phyloP scores from a whole-genome alignment of 176 grass and related monocot species.

The Saccharum spontaneum region DNA sequence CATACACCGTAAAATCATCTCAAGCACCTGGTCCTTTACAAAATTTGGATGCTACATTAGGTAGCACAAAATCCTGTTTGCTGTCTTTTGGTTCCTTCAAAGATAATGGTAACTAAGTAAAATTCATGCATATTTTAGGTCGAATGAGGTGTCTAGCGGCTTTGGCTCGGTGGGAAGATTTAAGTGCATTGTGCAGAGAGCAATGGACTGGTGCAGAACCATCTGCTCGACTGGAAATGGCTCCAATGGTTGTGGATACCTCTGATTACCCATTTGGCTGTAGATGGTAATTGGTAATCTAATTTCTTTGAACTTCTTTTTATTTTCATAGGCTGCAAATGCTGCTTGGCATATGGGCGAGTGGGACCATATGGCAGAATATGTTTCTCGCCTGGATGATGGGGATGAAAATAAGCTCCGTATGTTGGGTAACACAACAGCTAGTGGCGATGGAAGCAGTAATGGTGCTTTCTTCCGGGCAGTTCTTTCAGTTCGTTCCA shows the following conservation, averaged over 20 bases:
- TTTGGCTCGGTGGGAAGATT: slow-evolving; percentile 93
- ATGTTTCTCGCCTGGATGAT: slow-evolving; percentile 90
- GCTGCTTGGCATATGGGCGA: slow-evolving; percentile 99
- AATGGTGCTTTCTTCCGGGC: slow-evolving; percentile 98
- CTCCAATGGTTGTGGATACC: slow-evolving; percentile 78
- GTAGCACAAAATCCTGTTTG: slow-evolving; percentile 5
- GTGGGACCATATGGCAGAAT: slow-evolving; percentile 97
- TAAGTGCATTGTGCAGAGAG: slow-evolving; percentile 86
- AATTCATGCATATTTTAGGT: slow-evolving; percentile 52
- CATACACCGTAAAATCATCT: slow-evolving; percentile 87
- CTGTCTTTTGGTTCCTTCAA: background rate
- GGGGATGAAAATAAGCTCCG: slow-evolving; percentile 89
- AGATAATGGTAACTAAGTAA: slow-evolving; percentile 18
- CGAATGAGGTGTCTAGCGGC: slow-evolving; percentile 95
- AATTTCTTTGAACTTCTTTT: slow-evolving; percentile 16
- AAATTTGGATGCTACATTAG: slow-evolving; percentile 90
- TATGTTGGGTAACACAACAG: slow-evolving; percentile 74
- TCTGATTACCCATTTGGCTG: slow-evolving; percentile 15
- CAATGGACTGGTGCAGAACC: slow-evolving; percentile 97
- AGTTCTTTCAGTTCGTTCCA: slow-evolving; percentile 88
- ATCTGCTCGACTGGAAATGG: slow-evolving; percentile 94
- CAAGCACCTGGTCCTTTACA: slow-evolving; percentile 73
- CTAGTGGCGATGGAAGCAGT: slow-evolving; percentile 96
- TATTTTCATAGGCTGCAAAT: slow-evolving; percentile 70
- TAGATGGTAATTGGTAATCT: background rate